Base-by-base conservation (phyloP, 2,329 filamentous ascomycete species). In the Epichloe sp. region DNA sequence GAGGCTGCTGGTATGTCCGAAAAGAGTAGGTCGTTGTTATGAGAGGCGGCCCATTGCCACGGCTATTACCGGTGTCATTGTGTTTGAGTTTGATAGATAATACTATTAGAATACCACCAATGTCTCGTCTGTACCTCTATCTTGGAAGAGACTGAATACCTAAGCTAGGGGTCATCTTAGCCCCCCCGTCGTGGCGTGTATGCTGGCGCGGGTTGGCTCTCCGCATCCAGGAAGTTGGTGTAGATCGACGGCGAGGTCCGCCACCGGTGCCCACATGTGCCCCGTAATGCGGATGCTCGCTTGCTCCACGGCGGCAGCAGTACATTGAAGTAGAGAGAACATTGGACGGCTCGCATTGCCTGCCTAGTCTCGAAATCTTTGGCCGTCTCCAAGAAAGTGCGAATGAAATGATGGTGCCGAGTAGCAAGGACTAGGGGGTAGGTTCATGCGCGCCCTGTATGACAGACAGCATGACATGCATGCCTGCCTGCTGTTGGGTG, bases 41-140 rank as follows among this genome's bases (percentile, higher is more conserved):
- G 42, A 51, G 46, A 55, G 47, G 51, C 55, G 49, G 55, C 53
- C 51, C 51, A 44, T 26, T 44, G 40, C 38, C 36, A 49, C 53
- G 54, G 54, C 53, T 55, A 56, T 52, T 50, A 38, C 48, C 51
- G 55, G 54, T 36, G 48, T 42, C 37, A 36, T 14, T 34, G 43
- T 36, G 23, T 23, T 31, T 6, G 19, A n/a, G 23, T 35, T 21
- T 14, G 15, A 21, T 34, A 7, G 15, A 19, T 7, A 19, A 26
- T 10, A 14, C 14, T 14, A 17, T n/a, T 4, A 37, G 46, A 7
- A 36, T 17, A 21, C 14, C 17, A 21, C 14, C 17, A 21, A 34
- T 10, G 15, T 5, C 11, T n/a, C 15, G 2, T 38, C 36, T 38
- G 36, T 15, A 6, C 4, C 36, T n/a, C 12, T 1, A n/a, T 38